Conservation (phyloP, 176 grass and related monocot genomes). For the Pharus latifolius region DNA sequence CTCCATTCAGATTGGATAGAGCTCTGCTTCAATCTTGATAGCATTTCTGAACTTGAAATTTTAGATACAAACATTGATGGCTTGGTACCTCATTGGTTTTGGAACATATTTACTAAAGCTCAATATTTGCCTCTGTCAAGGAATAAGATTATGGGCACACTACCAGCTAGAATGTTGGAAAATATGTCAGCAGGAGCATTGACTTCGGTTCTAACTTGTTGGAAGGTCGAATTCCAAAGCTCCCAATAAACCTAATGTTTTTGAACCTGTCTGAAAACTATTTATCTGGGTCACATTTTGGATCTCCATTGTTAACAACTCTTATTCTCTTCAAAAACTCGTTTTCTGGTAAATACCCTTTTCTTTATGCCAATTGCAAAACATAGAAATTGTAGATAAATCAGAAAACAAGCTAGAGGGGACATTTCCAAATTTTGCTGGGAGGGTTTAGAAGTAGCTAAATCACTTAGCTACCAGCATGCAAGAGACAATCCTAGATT, state of each 20-base stretch:
- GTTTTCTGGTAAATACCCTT: background rate
- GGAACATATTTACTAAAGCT: background rate
- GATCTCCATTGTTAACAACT: accelerated
- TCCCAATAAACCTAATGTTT: background rate
- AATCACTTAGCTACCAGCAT: no score
- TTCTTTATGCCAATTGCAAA: background rate
- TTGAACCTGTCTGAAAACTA: background rate
- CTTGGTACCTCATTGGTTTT: background rate
- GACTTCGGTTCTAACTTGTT: background rate
- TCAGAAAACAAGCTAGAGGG: no score
- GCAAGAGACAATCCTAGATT: no score
- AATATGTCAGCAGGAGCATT: background rate
- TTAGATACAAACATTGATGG: background rate
- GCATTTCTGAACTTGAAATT: background rate
- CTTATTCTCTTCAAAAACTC: background rate
- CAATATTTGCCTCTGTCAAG: background rate
- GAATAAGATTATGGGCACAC: background rate
- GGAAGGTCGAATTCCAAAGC: background rate
- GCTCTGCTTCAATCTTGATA: background rate
- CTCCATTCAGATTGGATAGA: background rate
- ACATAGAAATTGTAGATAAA: no score
- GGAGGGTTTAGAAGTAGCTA: no score
- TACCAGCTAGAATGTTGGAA: background rate
- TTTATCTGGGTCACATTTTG: background rate
- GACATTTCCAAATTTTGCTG: no score